Evolutionary conservation across 2,329 filamentous ascomycete species (phyloP), one percentile per base, ranked within the genome.

Genomic region (Acrocalymma vagum): DNA sequence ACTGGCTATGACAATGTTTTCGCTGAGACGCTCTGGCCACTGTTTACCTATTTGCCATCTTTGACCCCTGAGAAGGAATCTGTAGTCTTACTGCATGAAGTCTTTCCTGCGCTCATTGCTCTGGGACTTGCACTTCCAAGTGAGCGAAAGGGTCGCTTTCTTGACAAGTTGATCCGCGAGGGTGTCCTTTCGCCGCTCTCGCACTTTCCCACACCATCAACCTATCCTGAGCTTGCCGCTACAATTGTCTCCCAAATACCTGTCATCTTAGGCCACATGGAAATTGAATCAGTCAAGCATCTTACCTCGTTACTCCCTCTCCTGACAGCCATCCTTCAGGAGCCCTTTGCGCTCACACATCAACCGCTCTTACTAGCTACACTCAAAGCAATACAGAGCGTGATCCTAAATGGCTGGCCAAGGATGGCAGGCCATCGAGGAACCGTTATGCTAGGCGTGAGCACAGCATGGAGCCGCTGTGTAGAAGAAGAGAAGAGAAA

Each of bases 61-160:
- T 73, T 95, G 27, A 96, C 90, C 0, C 84, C 88, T 0, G 86
- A 89, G 58, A 63, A 77, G 0, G 87, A 94, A 40, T 88, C 88
- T 4, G 61, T 87, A 2, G 58, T 62, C 2, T 72, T 96, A 3
- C 78, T 96, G 1, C 60, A 67, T 5, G 75, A 78, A 6, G 83
- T 87, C 1, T 95, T 91, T 51, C 75, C 79, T 6, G 84, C 85
- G 2, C 74, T 95, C 3, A 70, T 87, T 13, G 71, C 72, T 0
- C 76, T 96, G 5, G 48, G 51, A 43, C 65, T 15, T 49, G 17
- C 29, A 6, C 44, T 41, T 16, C 43, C 35, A 10, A 15, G 28
- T 5, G 35, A 48, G 3, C 32, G 24, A 6, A 38, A 47, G 13
- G 31, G 24, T 10, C 59, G 59, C 14, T 61, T 70, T 42, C 73